Base-by-base conservation (phyloP, 495 filamentous ascomycete species). In the Lichenothelia convexa region DNA sequence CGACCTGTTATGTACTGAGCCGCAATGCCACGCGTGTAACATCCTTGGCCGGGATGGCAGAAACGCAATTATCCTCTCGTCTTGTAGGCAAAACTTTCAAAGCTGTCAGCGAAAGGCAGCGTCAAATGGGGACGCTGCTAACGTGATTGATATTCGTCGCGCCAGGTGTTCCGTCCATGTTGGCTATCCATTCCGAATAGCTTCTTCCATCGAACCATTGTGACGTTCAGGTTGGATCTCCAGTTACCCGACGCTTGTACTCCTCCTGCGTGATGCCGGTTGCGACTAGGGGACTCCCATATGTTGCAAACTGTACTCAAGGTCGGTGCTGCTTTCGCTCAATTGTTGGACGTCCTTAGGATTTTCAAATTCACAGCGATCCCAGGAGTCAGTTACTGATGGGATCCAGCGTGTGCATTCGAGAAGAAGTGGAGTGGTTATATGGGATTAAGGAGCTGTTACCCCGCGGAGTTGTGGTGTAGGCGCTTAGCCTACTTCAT, bases 21-120 rank as follows among this genome's bases (percentile, higher is more conserved):
- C 82, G 78, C 16, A 95, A 69, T 0, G 85, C 85, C 34, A 92
- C 64, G 48, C 81, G 83, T 30, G 87, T 89, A 39, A 94, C 85
- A 46, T 79, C 70, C 29, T 64, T 59, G 12, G 75, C 53, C 7
- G 74, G 64, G 32, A 82, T 73, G 38, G 78, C 69, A 12, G 75
- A 75, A 29, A 67, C 55, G 34, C 72, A 45, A 6, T 51, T 41
- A 0, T 65, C 61, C 24, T 69, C 59, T 32, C 59, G 59, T 42
- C 68, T 63, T 34, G 65, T 62, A 2, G 81, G 78, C n/a, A 80
- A 68, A 15, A 81, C 72, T 62, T 52, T 42, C 12, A 19, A 26
- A 13, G 42, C 1, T 27, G n/a, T n/a, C n/a, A n/a, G n/a, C n/a
- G n/a, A n/a, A n/a, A n/a, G n/a, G n/a, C n/a, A n/a, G n/a, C n/a